Evolutionary conservation across 345 rosid species (phyloP).

Genomic region (Eucalyptus pauciflora): DNA sequence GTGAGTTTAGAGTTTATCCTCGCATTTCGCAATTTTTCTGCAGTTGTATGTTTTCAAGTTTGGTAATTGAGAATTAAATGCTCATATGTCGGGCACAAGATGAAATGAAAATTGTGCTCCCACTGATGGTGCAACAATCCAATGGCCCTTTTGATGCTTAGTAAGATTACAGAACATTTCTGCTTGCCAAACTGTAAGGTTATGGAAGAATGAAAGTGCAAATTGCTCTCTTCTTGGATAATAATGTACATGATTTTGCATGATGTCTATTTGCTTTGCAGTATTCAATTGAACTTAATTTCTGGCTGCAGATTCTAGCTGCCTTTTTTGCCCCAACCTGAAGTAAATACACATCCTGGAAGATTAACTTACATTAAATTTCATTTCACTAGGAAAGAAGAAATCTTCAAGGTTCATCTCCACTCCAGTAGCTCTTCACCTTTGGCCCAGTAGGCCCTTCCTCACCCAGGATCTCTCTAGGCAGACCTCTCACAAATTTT

Average conservation of each 20-base stretch:
- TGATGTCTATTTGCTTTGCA: background rate
- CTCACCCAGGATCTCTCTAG: slow-evolving; percentile 5
- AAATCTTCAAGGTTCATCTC: background rate
- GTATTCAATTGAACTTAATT: background rate
- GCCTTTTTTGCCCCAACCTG: background rate
- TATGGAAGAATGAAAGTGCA: background rate
- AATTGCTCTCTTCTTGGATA: background rate
- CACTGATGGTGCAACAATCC: background rate
- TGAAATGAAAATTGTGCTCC: background rate
- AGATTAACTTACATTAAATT: background rate
- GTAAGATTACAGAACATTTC: background rate
- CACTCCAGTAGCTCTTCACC: slow-evolving; percentile 6
- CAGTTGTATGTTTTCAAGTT: background rate
- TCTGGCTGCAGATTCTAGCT: background rate
- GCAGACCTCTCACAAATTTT: slow-evolving; percentile 3
- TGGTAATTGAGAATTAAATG: background rate
- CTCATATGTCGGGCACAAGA: background rate
- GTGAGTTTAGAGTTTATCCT: background rate
- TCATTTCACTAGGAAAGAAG: background rate
- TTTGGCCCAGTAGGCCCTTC: slow-evolving; percentile 8
- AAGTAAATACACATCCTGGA: background rate
- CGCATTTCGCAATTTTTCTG: background rate
- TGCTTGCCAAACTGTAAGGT: background rate
- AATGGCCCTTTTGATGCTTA: background rate
- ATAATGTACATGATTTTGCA: background rate